A percentile compares a stretch with the other conserved stretches of the same genome.
These are phyloP conservation scores for Aureobasidium sp. DNA, from an alignment of 2,329 filamentous ascomycete species.

Conservation along the genomic window DNA sequence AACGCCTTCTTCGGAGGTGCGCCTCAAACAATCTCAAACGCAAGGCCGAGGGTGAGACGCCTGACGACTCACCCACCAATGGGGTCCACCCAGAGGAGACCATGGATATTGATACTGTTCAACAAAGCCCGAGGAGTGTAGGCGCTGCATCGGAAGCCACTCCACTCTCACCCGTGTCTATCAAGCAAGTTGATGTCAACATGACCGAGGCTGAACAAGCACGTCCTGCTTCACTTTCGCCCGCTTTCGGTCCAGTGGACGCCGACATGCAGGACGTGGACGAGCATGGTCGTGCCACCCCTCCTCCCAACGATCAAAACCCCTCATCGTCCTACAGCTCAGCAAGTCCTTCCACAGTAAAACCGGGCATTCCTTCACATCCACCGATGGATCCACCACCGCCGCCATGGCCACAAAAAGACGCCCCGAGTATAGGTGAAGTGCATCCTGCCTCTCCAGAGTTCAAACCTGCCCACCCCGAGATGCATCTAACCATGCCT, in stretches of 20 bases:
- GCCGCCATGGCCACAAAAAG: constrained; percentile 19
- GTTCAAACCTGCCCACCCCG: constrained; percentile 17
- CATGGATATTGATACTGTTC: constrained; percentile 20
- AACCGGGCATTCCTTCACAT: constrained; percentile 20
- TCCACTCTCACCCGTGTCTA: background rate
- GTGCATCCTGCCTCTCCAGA: constrained; percentile 16
- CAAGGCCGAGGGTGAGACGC: constrained; percentile 11
- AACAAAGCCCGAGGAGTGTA: constrained; percentile 3
- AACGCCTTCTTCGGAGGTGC: constrained; percentile 29
- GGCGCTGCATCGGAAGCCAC: background rate
- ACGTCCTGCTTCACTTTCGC: background rate
- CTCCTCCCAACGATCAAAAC: background rate
- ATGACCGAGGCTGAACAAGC: constrained; percentile 15
- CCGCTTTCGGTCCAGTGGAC: constrained; percentile 11
- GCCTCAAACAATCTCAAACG: constrained; percentile 25
- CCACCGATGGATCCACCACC: constrained; percentile 30
- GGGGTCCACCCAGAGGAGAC: constrained; percentile 1
- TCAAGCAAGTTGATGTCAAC: constrained; percentile 11
- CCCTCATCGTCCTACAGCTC: background rate
- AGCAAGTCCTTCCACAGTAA: constrained; percentile 1
- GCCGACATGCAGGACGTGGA: constrained; percentile 42
- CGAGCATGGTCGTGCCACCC: background rate
- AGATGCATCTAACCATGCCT: constrained; percentile 30
- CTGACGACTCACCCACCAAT: background rate
- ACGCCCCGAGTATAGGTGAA: background rate